These are phyloP conservation scores for Mycosphaerella sp. DNA, from an alignment of 2,329 filamentous ascomycete species.

Conservation along the genomic window DNA sequence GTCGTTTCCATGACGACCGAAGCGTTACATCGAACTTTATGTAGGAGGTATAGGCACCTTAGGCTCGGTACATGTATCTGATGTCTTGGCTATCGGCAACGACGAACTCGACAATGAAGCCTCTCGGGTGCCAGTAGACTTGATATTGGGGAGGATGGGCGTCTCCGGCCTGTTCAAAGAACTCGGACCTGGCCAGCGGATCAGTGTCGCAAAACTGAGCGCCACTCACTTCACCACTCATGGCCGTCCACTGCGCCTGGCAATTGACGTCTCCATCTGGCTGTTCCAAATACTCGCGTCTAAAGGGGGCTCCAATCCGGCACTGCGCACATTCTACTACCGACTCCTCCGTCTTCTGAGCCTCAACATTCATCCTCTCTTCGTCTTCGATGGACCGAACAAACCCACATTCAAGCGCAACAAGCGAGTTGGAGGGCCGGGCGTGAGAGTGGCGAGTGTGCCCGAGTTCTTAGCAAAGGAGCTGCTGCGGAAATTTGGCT, in stretches of 20 bases:
- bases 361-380: constrained; percentile 75
- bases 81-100: neutral
- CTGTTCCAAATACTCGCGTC: constrained; percentile 87
- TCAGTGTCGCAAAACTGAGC: constrained; percentile 77
- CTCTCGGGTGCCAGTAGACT: constrained; percentile 15
- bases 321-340: constrained; percentile 87
- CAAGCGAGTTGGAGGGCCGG: constrained; percentile 57
- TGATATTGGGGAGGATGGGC: constrained; percentile 7
- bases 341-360: constrained; percentile 71
- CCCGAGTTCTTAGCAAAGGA: constrained; percentile 73
- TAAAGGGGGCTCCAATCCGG: constrained; percentile 79
- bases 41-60: neutral
- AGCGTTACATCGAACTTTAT: neutral
- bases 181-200: constrained; percentile 70
- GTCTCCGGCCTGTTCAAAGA: constrained; percentile 73
- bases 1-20: constrained; percentile 2
- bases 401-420: constrained; percentile 86
- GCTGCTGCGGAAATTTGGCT: constrained; percentile 76
- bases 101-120: neutral
- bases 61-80: neutral
- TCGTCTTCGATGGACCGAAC: constrained; percentile 82
- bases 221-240: constrained; percentile 66
- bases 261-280: constrained; percentile 96
- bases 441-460: constrained; percentile 57
- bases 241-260: constrained; percentile 70